Conservation (phyloP, 306 rosid genomes). For the Cercis canadensis region DNA sequence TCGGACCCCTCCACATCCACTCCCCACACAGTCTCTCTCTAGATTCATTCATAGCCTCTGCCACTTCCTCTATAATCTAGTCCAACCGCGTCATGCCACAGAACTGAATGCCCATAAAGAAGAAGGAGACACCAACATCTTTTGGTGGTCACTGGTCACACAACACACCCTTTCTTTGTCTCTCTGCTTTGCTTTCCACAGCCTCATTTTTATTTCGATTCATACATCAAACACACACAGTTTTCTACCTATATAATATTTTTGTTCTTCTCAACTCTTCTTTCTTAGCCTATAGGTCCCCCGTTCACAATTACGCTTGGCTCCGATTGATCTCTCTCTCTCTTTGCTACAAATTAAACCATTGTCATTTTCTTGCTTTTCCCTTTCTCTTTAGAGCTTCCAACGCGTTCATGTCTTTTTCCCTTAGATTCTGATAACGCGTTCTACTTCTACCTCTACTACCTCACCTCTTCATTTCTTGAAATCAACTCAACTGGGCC, state of each 20-base stretch:
- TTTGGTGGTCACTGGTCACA: slow-evolving; percentile 18
- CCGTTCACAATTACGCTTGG: background rate
- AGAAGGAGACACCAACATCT: slow-evolving; percentile 19
- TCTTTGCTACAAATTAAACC: slow-evolving; percentile 7
- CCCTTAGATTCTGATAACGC: too few relatives aligned
- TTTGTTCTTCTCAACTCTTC: background rate
- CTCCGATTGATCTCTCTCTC: slow-evolving; percentile 14
- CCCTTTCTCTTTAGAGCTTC: background rate
- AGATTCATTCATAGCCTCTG: background rate
- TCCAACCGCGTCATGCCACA: slow-evolving; percentile 36
- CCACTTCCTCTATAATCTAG: slow-evolving; percentile 25
- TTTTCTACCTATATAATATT: too few relatives aligned
- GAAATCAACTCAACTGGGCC: background rate
- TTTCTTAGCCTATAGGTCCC: background rate
- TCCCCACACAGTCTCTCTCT: too few relatives aligned
- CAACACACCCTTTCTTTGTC: background rate
- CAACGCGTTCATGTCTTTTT: background rate
- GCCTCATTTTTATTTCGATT: too few relatives aligned
- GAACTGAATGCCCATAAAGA: background rate
- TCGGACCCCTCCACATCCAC: slow-evolving; percentile 37
- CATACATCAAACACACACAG: too few relatives aligned
- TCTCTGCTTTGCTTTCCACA: too few relatives aligned
- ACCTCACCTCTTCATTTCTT: background rate
- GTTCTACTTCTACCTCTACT: background rate
- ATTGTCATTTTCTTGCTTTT: slow-evolving; percentile 1